phyloP scores from a whole-genome alignment of 2,329 filamentous ascomycete species.

The Cordyceps sp. region DNA sequence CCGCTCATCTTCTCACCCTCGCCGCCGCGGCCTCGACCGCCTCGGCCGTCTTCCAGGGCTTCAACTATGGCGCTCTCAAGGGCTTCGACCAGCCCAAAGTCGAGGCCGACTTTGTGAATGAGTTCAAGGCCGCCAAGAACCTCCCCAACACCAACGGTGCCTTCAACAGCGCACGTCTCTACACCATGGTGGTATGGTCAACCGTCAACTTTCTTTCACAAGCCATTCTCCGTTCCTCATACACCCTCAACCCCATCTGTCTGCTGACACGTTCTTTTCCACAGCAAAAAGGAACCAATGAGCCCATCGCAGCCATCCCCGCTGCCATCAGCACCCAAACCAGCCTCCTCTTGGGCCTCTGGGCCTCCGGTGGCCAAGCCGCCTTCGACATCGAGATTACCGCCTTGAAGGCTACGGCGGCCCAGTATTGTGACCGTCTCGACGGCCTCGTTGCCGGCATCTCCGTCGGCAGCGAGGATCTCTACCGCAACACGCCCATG shows the following conservation, averaged over 20 bases:
- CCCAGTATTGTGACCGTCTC: constrained; percentile 50
- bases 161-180: constrained; percentile 57
- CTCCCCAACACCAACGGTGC: constrained; percentile 44
- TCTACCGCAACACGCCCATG: constrained; percentile 62
- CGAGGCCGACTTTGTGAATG: constrained; percentile 49
- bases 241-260: too few species aligned
- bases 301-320: constrained; percentile 56
- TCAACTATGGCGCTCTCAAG: constrained; percentile 55
- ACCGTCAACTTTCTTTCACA: not conserved
- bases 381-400: constrained; percentile 55
- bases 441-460: constrained; percentile 59
- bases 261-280: constrained; percentile 6
- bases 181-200: constrained; percentile 43
- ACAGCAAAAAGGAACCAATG: constrained; percentile 48
- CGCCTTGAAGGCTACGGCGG: constrained; percentile 54
- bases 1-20: constrained; percentile 15
- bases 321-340: constrained; percentile 73
- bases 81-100: constrained; percentile 42
- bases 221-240: not conserved
- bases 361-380: constrained; percentile 53
- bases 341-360: constrained; percentile 64
- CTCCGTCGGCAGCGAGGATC: constrained; percentile 73
- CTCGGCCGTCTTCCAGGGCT: constrained; percentile 37
- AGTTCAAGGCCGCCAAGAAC: constrained; percentile 48
- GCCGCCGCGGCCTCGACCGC: constrained; percentile 17